Evolutionary conservation across 371 early-diverging fungal genomes (phyloP).

Genomic region (Gilbertella persicaria): DNA sequence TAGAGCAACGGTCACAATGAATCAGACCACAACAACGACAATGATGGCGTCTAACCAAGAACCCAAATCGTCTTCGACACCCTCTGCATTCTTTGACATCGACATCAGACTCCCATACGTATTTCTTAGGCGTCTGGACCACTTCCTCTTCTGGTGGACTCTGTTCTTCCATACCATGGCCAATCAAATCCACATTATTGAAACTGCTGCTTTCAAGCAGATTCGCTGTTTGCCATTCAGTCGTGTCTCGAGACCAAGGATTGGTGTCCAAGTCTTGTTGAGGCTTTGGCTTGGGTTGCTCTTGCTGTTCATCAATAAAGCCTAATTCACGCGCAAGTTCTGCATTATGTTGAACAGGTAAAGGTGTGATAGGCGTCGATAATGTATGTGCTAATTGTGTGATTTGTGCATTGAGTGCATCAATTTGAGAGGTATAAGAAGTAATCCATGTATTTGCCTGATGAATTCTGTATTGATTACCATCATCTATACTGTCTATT

Average conservation of each 20-base stretch:
- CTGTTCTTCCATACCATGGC: conserved; percentile 22
- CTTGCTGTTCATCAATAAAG: conserved; percentile 18
- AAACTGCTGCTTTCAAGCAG: conserved; percentile 22
- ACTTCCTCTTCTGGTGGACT: not conserved
- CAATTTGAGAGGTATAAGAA: conserved; percentile 54
- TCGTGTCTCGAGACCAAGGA: conserved; percentile 42
- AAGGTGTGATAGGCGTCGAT: conserved; percentile 36
- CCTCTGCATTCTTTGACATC: conserved; percentile 66
- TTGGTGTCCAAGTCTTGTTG: conserved; percentile 32
- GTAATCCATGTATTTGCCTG: conserved; percentile 49
- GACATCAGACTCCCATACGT: conserved; percentile 74
- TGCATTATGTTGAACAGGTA: conserved; percentile 31
- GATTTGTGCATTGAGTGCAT: conserved; percentile 39
- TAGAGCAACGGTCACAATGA: conserved; percentile 76
- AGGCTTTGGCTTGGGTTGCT: not conserved
- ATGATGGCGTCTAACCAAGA: conserved; percentile 76
- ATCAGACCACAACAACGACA: conserved; percentile 87
- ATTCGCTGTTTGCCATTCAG: conserved; percentile 18
- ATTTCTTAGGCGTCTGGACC: conserved; percentile 21
- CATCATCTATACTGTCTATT: conserved; percentile 45
- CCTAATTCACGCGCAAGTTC: conserved; percentile 49
- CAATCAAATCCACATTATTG: conserved; percentile 34
- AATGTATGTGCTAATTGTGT: conserved; percentile 31
- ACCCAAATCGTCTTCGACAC: conserved; percentile 67
- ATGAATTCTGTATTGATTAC: conserved; percentile 54